Evolutionary conservation across 805 yeast genomes (phyloP).

Genomic region (Zygosaccharomyces siamensis): DNA sequence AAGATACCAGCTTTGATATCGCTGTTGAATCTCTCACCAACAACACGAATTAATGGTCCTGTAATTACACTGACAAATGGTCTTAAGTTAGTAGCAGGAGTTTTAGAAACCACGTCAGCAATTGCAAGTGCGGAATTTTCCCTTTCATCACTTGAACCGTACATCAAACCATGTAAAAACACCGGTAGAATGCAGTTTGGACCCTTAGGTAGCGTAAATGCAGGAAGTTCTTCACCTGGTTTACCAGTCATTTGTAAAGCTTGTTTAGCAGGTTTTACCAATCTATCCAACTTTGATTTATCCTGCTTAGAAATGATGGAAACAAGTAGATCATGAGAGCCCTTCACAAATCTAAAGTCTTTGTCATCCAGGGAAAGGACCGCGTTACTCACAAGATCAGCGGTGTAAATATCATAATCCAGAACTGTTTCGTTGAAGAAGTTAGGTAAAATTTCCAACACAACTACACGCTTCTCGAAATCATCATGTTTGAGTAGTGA

Average conservation of each 20-base stretch:
- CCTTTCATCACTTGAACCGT: constrained; percentile 79
- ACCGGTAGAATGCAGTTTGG: constrained; percentile 86
- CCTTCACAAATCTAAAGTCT: constrained; percentile 55
- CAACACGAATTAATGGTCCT: constrained; percentile 96
- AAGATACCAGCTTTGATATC: constrained; percentile 94
- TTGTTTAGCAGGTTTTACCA: constrained; percentile 76
- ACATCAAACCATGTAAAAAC: constrained; percentile 92
- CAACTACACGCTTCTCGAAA: constrained; percentile 53
- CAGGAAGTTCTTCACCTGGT: constrained; percentile 62
- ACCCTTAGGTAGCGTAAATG: constrained; percentile 69
- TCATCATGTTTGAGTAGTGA: constrained; percentile 75
- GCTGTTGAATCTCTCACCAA: constrained; percentile 89
- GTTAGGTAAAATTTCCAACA: constrained; percentile 61
- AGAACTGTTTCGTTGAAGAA: constrained; percentile 63
- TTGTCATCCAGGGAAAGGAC: constrained; percentile 69
- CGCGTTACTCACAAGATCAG: constrained; percentile 68
- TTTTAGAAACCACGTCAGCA: constrained; percentile 77
- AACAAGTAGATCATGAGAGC: constrained; percentile 59
- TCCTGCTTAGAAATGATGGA: constrained; percentile 65
- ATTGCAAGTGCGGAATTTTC: constrained; percentile 85
- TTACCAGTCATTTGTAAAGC: constrained; percentile 63
- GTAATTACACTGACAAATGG: constrained; percentile 90
- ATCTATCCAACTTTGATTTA: constrained; percentile 69
- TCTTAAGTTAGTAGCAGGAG: constrained; percentile 76
- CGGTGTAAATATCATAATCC: constrained; percentile 67